Evolutionary conservation across 352 stramenopile genomes (phyloP), one percentile per base, ranked within the genome.

Genomic region (Phytophthora vignae): DNA sequence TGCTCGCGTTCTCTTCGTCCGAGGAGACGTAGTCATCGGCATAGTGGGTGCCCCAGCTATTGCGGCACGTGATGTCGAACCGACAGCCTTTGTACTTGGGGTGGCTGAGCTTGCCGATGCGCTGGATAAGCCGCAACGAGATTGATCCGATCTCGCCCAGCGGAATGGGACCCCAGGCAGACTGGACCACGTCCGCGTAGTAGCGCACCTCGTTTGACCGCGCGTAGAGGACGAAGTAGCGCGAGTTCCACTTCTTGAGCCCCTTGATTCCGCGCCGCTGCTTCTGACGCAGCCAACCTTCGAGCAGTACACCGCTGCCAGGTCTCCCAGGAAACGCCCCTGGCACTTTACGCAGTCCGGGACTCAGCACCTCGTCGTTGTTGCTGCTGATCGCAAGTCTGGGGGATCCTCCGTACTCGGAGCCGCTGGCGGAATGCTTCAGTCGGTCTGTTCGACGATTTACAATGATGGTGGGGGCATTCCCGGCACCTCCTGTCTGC

Each of bases 241-340:
- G 82, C 57, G 83, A 84, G 64, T 94, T 93, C 88, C 88, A 95
- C 73, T 93, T 92, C 73, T 94, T 95, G 58, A 94, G 81, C 10
- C 88, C 88, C 44, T 92, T 92, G 42, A 94, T 81, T 22, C 86
- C 86, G 8, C 88, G 86, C 1, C 88, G 84, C 62, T 95, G 88
- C 66, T 94, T 95, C 60, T 94, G 88, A 14, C 86, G 86, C 8
- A 95, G 71, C 88, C 88, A 95, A 21, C 88, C 88, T 79, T 95
- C 86, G 0, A 95, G 64, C 2, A 94, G 25, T n/a, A 95, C 86
- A 11, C 86, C 85, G 54, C 83, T 94, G n/a, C 82, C 86, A 31
- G 77, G 71, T 14, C 72, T 69, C 1, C 85, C 85, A 9, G 81
- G 63, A 66, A 86, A 84, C 0, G 82, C 84, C 0, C 83, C 85